A percentile compares a stretch with the other conserved stretches of the same genome.
phyloP scores from a whole-genome alignment of 2,329 filamentous ascomycete genomes.

The Arthrobotrys iridis region DNA sequence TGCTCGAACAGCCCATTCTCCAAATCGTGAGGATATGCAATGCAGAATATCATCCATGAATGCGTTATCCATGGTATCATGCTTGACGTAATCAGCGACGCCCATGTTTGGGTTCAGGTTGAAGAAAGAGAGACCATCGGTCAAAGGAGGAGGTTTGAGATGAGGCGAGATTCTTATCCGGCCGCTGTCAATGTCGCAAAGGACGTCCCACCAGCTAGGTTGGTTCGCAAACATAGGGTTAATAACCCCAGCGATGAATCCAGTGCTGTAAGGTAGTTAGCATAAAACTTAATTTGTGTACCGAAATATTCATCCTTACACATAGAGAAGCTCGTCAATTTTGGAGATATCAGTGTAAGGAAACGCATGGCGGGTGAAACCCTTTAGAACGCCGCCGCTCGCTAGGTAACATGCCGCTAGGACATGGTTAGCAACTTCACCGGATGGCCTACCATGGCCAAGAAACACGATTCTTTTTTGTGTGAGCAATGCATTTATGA shows the following conservation, averaged over 20 bases:
- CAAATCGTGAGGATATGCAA: constrained; percentile 84
- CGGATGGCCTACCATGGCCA: constrained; percentile 92
- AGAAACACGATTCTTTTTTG: constrained; percentile 97
- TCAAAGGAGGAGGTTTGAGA: constrained; percentile 81
- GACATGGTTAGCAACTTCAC: constrained; percentile 97
- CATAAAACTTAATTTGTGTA: background rate
- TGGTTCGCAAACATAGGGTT: constrained; percentile 96
- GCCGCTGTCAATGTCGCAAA: constrained; percentile 91
- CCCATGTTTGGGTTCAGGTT: constrained; percentile 63
- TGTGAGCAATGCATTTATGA: constrained; percentile 92
- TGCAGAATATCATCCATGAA: constrained; percentile 89
- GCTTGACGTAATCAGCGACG: constrained; percentile 54
- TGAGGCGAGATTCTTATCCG: constrained; percentile 92
- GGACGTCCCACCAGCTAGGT: constrained; percentile 96
- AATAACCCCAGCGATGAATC: constrained; percentile 96
- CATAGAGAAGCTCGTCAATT: constrained; percentile 93
- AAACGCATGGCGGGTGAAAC: constrained; percentile 95
- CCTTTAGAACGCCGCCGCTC: constrained; percentile 88
- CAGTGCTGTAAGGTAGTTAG: constrained; percentile 66
- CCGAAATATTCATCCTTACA: constrained; percentile 61
- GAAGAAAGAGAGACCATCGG: constrained; percentile 87
- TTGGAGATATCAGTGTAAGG: constrained; percentile 98
- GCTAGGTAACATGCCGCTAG: constrained; percentile 94
- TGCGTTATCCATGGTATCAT: constrained; percentile 77
- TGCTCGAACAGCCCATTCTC: constrained; percentile 86